Evolutionary conservation across 805 yeast species (phyloP), one percentile per base, ranked within the genome.

Genomic region (Yamadazyma insecticola): DNA sequence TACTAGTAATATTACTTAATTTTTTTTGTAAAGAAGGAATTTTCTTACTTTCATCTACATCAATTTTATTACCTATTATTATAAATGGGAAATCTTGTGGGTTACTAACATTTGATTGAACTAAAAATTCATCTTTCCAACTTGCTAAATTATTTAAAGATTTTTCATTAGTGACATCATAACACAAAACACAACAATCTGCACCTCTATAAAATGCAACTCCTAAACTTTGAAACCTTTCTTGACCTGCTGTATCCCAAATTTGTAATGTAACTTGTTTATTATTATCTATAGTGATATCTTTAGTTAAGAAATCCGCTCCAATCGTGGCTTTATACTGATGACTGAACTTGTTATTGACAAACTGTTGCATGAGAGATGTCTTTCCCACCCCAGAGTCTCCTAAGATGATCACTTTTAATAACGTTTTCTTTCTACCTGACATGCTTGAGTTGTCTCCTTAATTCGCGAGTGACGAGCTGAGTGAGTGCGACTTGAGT

Each of bases 231-330:
- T 92, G 97, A 71, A 90, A 90, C 50, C 98, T 74, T 60, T 90
- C 98, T 66, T 90, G 98, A 22, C 98, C 98, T 6, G 97, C 97
- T 25, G 98, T 90, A 54, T 90, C 98, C 98, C 98, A 90, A 33
- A 92, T 82, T 61, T 84, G 90, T 71, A 82, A 70, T 14, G 86
- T 78, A 6, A 81, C 88, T 42, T 74, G 74, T 48, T 81, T 82
- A 38, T 55, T 56, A 57, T 82, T 92, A 55, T 92, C 97, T 36
- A 92, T 75, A 16, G 72, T 65, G 37, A 90, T 76, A 50, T 90
- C 97, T 57, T 89, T 90, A 22, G 97, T 90, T 41, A 88, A 71
- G 55, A 90, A 90, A 57, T 92, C 97, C 2, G 97, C 97, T 7
- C 98, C 98, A 44, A 90, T 90, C 11, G 98, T 90, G 17, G 97